Evolutionary conservation across 2,329 filamentous ascomycete genomes (phyloP).

Genomic region (Pyricularia sp.): DNA sequence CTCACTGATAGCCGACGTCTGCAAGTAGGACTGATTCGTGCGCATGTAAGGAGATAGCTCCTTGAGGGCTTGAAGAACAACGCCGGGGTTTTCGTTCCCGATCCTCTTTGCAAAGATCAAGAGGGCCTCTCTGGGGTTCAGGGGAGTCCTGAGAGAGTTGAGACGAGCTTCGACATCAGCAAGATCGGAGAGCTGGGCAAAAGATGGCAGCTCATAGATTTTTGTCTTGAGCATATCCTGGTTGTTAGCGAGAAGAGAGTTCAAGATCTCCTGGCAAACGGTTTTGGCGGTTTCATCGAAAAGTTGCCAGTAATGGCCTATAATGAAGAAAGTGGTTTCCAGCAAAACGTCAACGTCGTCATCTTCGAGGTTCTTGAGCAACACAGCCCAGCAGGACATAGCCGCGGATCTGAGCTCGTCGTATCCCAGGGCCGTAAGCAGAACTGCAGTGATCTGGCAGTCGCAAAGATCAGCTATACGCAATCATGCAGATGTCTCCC

Average conservation of each 20-base stretch:
- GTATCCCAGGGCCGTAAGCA: slow-evolving; percentile 73
- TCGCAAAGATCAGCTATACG: neutral
- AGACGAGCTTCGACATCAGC: slow-evolving; percentile 59
- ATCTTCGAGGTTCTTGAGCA: slow-evolving; percentile 65
- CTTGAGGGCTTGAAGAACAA: slow-evolving; percentile 70
- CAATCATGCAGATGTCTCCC: neutral
- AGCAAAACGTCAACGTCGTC: slow-evolving; percentile 67
- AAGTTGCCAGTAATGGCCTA: slow-evolving; percentile 67
- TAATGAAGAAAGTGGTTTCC: slow-evolving; percentile 82
- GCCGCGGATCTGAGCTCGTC: slow-evolving; percentile 67
- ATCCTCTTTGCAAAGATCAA: slow-evolving; percentile 65
- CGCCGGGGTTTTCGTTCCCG: slow-evolving; percentile 73
- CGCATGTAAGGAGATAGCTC: slow-evolving; percentile 71
- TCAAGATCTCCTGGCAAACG: slow-evolving; percentile 53
- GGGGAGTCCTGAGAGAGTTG: slow-evolving; percentile 50
- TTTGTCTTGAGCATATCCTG: slow-evolving; percentile 51
- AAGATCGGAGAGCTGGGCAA: slow-evolving; percentile 62
- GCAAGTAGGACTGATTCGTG: slow-evolving; percentile 65
- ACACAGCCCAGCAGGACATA: slow-evolving; percentile 74
- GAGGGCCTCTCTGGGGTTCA: slow-evolving; percentile 58
- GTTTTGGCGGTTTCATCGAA: slow-evolving; percentile 54
- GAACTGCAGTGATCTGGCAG: slow-evolving; percentile 73
- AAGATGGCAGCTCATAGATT: slow-evolving; percentile 68
- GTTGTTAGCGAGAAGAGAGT: slow-evolving; percentile 55
- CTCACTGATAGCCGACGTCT: slow-evolving; percentile 71